Conservation (phyloP, 495 filamentous ascomycete genomes). For the Tuber microsphaerosporum region DNA sequence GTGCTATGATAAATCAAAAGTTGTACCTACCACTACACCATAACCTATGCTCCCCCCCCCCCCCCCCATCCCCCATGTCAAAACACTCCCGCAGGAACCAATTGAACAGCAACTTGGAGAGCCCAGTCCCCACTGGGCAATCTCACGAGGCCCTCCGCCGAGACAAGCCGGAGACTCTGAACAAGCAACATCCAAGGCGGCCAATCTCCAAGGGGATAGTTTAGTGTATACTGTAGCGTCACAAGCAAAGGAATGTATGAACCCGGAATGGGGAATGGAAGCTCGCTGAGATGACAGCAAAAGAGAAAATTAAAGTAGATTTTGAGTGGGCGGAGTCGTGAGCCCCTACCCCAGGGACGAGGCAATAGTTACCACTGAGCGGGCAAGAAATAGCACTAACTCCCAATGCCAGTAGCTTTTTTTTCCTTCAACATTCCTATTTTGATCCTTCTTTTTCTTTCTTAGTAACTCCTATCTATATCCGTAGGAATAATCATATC, state of each 20-base stretch:
- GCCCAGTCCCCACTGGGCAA: conserved; percentile 19
- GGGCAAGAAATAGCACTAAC: neutral
- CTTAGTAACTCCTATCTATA: neutral
- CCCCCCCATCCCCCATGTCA: conserved; percentile 18
- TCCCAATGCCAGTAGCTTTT: neutral
- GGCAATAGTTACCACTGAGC: neutral
- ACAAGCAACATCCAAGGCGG: conserved; percentile 7
- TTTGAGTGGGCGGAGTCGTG: conserved; percentile 1
- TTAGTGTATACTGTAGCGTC: conserved; percentile 19
- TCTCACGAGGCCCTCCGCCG: conserved; percentile 26
- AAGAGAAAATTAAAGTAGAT: conserved; percentile 7
- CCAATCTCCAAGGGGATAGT: conserved; percentile 4
- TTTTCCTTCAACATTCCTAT: neutral
- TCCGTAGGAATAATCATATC: neutral
- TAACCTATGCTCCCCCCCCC: conserved; percentile 7
- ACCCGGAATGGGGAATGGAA: neutral
- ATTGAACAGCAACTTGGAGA: conserved; percentile 20
- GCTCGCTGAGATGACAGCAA: neutral
- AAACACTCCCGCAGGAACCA: conserved; percentile 26
- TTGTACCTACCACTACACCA: neutral
- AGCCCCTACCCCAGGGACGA: neutral
- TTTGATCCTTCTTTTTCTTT: neutral
- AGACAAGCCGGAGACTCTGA: conserved; percentile 11
- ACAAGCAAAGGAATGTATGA: conserved; percentile 15
- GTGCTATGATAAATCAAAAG: conserved; percentile 12